phyloP scores from a whole-genome alignment of 2,329 filamentous ascomycete species.

The Claviceps maximensis region DNA sequence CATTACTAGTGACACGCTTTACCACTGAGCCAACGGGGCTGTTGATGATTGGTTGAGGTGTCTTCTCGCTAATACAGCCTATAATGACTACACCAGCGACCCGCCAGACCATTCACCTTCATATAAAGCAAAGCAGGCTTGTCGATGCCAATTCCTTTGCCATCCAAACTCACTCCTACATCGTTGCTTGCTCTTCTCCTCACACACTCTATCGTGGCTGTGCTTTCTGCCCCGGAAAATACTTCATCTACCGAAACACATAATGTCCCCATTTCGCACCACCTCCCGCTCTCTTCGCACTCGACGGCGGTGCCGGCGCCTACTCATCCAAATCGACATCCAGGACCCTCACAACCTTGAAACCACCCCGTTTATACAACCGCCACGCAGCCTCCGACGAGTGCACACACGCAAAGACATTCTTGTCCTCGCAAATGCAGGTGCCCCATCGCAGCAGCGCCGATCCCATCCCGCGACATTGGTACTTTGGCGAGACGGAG shows the following conservation, averaged over 20 bases:
- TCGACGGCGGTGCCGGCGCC: conserved; percentile 13
- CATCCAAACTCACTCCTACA: neutral
- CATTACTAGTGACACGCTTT: conserved; percentile 25
- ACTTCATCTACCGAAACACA: conserved; percentile 21
- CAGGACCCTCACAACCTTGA: conserved; percentile 15
- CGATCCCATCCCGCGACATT: conserved; percentile 19
- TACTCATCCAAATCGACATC: conserved; percentile 20
- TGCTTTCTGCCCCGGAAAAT: neutral
- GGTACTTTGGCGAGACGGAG: conserved; percentile 18
- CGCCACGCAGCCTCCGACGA: conserved; percentile 18
- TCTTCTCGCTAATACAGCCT: neutral
- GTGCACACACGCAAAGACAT: conserved; percentile 22
- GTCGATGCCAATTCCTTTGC: too few species aligned
- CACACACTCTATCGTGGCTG: too few species aligned
- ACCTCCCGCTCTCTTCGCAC: conserved; percentile 10
- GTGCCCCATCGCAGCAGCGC: conserved; percentile 21
- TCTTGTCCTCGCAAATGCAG: conserved; percentile 14
- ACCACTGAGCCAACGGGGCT: conserved; percentile 23
- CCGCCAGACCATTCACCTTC: too few species aligned
- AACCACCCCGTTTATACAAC: conserved; percentile 19
- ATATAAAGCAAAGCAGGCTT: too few species aligned
- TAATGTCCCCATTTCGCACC: conserved; percentile 19
- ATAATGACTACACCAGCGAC: too few species aligned
- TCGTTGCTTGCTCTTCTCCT: neutral
- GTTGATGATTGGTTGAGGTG: neutral